Evolutionary conservation across 1,284 basidiomycete species (phyloP).

Genomic region (Irpex rosettiformis): DNA sequence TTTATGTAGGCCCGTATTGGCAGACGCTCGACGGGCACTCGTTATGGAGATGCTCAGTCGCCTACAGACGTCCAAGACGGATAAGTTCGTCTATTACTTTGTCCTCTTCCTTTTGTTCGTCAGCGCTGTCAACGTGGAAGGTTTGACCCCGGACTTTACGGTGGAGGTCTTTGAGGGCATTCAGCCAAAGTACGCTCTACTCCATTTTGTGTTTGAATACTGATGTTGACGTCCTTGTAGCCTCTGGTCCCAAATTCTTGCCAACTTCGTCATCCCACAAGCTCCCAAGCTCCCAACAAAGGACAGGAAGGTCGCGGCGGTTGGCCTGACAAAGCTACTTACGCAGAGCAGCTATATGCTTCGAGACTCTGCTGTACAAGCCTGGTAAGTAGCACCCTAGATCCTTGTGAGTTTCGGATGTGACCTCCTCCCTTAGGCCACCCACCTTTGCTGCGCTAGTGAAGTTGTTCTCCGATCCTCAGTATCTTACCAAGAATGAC

Average conservation of each 20-base stretch:
- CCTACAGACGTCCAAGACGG: constrained; percentile 87
- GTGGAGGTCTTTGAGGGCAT: constrained; percentile 79
- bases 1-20: constrained; percentile 53
- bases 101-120: constrained; percentile 76
- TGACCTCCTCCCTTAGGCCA: constrained; percentile 44
- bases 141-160: constrained; percentile 75
- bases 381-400: constrained; percentile 54
- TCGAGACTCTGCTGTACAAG: constrained; percentile 53
- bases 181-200: constrained; percentile 69
- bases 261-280: constrained; percentile 80
- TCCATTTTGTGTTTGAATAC: constrained; percentile 6
- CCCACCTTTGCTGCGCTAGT: constrained; percentile 67
- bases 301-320: constrained; percentile 80
- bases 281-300: constrained; percentile 76
- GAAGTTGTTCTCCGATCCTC: constrained; percentile 75
- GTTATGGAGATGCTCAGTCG: constrained; percentile 83
- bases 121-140: constrained; percentile 73
- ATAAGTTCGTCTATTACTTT: constrained; percentile 85
- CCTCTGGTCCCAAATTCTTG: constrained; percentile 82
- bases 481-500: constrained; percentile 54
- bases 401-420: not conserved
- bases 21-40: constrained; percentile 74
- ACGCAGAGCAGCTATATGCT: constrained; percentile 72
- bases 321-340: constrained; percentile 83
- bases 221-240: constrained; percentile 35